Percentiles rank a stretch among this genome's conserved stretches.
Evolutionary conservation across 2,329 filamentous ascomycete species (phyloP).

Genomic region (Fusarium sambucinum): DNA sequence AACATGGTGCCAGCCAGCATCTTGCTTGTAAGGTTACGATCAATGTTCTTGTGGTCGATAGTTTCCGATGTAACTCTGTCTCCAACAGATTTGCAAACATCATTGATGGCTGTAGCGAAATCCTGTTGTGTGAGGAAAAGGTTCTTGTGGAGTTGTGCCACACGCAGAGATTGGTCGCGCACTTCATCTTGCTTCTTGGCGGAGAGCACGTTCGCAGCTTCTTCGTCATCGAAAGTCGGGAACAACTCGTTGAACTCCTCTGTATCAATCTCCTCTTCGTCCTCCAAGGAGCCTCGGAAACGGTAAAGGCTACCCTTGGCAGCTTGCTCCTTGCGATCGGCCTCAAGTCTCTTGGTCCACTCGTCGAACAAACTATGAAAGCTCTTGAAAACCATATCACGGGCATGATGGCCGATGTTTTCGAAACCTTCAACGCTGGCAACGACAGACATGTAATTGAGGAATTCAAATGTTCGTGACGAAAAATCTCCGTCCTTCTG

Average conservation of each 20-base stretch:
- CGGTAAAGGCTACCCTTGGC: constrained; percentile 82
- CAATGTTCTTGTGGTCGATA: constrained; percentile 46
- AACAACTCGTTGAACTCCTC: constrained; percentile 85
- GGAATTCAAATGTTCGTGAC: constrained; percentile 58
- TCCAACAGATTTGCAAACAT: constrained; percentile 59
- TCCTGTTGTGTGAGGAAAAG: constrained; percentile 62
- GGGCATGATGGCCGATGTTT: constrained; percentile 57
- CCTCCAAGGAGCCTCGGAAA: constrained; percentile 81
- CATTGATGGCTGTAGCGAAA: constrained; percentile 57
- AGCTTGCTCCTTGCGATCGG: constrained; percentile 81
- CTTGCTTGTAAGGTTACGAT: constrained; percentile 59
- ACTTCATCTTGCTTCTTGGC: constrained; percentile 56
- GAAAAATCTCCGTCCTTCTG: constrained; percentile 35
- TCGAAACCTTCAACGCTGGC: constrained; percentile 62
- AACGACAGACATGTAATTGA: constrained; percentile 52
- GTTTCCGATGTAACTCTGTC: constrained; percentile 52
- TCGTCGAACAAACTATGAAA: constrained; percentile 81
- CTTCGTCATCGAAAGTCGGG: constrained; percentile 76
- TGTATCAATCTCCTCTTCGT: constrained; percentile 79
- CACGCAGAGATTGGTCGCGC: constrained; percentile 68
- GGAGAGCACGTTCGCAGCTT: constrained; percentile 52
- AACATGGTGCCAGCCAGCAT: constrained; percentile 77
- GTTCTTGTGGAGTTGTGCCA: constrained; percentile 70
- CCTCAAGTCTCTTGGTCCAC: constrained; percentile 82
- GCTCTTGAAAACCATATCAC: constrained; percentile 71